These are phyloP conservation scores for Colletotrichum sidae DNA, from an alignment of 2,329 filamentous ascomycete genomes.

Conservation along the genomic window DNA sequence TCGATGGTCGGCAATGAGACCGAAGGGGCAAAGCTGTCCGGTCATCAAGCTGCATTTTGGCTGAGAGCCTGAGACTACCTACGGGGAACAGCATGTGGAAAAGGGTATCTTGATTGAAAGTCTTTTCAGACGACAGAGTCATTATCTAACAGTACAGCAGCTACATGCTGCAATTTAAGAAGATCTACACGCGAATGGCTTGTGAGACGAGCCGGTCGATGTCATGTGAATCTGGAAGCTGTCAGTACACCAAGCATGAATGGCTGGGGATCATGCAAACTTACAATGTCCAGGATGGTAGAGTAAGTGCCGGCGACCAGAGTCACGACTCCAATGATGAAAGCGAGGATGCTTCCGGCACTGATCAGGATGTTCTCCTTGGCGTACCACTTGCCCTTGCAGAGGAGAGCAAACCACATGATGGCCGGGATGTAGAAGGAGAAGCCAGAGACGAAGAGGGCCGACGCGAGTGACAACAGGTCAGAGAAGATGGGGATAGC, in stretches of 20 bases:
- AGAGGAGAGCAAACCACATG: conserved; percentile 35
- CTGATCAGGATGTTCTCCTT: conserved; percentile 43
- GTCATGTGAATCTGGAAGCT: conserved; percentile 39
- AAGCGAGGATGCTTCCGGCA: conserved; percentile 42
- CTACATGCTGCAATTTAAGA: neutral
- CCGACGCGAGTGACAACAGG: conserved; percentile 67
- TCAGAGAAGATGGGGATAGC: conserved; percentile 80
- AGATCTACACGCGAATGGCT: conserved; percentile 34
- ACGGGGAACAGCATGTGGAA: too few relatives aligned
- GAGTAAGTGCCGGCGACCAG: conserved; percentile 45
- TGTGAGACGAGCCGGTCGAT: conserved; percentile 26
- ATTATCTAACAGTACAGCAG: conserved; percentile 9
- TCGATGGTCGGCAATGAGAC: too few relatives aligned
- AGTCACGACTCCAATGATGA: conserved; percentile 43
- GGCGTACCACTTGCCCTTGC: conserved; percentile 41
- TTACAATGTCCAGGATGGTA: conserved; percentile 46
- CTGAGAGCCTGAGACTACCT: too few relatives aligned
- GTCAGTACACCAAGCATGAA: neutral
- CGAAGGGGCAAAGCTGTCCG: too few relatives aligned
- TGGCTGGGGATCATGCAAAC: conserved; percentile 14
- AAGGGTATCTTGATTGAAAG: conserved; percentile 25
- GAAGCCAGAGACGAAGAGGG: conserved; percentile 64
- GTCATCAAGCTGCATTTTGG: too few relatives aligned
- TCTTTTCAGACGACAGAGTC: neutral
- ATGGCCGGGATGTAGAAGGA: conserved; percentile 37